phyloP scores from a whole-genome alignment of 2,329 filamentous ascomycete species.

The Trichoderma simmonsii region DNA sequence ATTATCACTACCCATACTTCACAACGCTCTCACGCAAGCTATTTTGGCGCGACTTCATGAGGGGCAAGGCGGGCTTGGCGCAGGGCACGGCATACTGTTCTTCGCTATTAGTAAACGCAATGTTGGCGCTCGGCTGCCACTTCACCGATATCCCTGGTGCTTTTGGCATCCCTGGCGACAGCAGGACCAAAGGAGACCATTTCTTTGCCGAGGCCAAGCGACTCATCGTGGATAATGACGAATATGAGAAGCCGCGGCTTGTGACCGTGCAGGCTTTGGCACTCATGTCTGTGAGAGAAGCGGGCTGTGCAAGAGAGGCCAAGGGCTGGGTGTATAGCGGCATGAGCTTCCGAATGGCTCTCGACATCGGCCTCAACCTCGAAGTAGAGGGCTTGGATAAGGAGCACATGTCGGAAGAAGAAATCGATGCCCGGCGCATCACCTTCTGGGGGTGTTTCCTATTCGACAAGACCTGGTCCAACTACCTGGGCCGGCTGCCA shows the following conservation, averaged over 20 bases:
- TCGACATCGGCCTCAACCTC: constrained; percentile 87
- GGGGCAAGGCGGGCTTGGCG: constrained; percentile 58
- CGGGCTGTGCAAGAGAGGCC: constrained; percentile 87
- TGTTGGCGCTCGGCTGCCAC: constrained; percentile 89
- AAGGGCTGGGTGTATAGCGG: constrained; percentile 98
- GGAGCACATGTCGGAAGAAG: constrained; percentile 67
- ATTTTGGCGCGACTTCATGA: constrained; percentile 81
- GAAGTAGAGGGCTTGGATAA: constrained; percentile 66
- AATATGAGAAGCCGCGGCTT: constrained; percentile 84
- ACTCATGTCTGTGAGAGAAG: constrained; percentile 94
- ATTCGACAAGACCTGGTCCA: constrained; percentile 99
- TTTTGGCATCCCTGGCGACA: constrained; percentile 67
- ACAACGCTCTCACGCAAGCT: constrained; percentile 81
- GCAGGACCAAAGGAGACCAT: constrained; percentile 85
- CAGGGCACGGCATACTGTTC: constrained; percentile 71
- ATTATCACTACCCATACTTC: constrained; percentile 96
- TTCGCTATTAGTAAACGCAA: constrained; percentile 84
- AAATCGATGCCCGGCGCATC: constrained; percentile 83
- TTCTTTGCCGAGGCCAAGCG: constrained; percentile 94
- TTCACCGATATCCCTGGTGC: constrained; percentile 78
- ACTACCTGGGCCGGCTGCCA: constrained; percentile 87
- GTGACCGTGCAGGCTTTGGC: constrained; percentile 91
- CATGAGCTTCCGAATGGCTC: constrained; percentile 97
- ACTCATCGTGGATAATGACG: constrained; percentile 83
- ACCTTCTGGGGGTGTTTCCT: constrained; percentile 98